phyloP scores from a whole-genome alignment of 148 eudicot species.

The Cornus suecica region DNA sequence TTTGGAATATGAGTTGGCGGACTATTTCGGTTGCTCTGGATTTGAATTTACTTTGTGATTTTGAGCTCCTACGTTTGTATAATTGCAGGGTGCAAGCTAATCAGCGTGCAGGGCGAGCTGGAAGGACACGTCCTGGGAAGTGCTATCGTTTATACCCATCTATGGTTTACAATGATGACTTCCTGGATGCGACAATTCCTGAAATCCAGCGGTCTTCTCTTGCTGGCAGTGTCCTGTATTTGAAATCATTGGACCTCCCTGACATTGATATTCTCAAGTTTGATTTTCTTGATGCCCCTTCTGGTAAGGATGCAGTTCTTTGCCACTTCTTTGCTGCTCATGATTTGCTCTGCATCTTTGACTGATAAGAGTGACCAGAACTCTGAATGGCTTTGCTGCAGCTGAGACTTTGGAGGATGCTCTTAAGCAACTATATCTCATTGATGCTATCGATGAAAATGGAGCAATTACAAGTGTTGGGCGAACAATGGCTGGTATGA shows the following conservation, averaged over 20 bases:
- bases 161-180: slow-evolving; percentile 66
- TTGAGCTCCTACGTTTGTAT: neutral
- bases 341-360: neutral
- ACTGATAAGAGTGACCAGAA: neutral
- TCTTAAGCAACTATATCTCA: slow-evolving; percentile 83
- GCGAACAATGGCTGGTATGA: slow-evolving; percentile 75
- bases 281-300: slow-evolving; percentile 91
- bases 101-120: slow-evolving; percentile 98
- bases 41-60: too few species aligned
- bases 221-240: slow-evolving; percentile 90
- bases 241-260: slow-evolving; percentile 88
- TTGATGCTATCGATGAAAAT: slow-evolving; percentile 93
- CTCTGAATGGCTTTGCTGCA: slow-evolving; percentile 33
- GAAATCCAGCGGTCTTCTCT: slow-evolving; percentile 95
- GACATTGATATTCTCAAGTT: slow-evolving; percentile 93
- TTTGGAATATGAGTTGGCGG: too few species aligned
- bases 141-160: slow-evolving; percentile 87
- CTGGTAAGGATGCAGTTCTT: slow-evolving; percentile 40
- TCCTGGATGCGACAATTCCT: slow-evolving; percentile 88
- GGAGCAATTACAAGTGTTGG: slow-evolving; percentile 78
- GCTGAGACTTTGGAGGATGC: slow-evolving; percentile 92
- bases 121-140: slow-evolving; percentile 95
- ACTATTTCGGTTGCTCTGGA: too few species aligned
- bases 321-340: neutral
- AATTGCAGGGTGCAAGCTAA: slow-evolving; percentile 85